These are phyloP conservation scores for Scopulariopsis brevicaulis DNA, from an alignment of 2,329 filamentous ascomycete genomes.

Conservation along the genomic window DNA sequence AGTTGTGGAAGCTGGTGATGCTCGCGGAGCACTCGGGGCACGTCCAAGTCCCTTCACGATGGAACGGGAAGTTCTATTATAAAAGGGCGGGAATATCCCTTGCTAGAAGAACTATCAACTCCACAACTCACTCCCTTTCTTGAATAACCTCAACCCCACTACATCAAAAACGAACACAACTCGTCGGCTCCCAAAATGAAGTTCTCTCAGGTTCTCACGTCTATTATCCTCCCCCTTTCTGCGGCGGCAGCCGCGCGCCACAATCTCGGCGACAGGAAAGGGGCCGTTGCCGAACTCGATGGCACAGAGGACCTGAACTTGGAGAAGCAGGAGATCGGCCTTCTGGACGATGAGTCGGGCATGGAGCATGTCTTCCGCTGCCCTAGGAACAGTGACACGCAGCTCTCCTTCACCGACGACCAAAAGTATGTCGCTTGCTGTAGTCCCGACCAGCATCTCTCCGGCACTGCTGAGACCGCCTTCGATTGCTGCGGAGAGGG, in stretches of 20 bases:
- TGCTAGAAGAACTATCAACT: neutral
- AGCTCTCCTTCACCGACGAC: neutral
- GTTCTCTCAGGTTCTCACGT: neutral
- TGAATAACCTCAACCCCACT: neutral
- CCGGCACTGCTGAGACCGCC: conserved; percentile 8
- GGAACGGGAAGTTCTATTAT: neutral
- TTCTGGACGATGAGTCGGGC: neutral
- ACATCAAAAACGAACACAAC: neutral
- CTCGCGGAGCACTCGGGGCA: no score
- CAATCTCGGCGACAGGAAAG: neutral
- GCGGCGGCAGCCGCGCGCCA: neutral
- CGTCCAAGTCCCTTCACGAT: no score
- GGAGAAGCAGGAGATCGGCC: neutral
- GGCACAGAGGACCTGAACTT: neutral
- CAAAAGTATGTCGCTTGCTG: conserved; percentile 3
- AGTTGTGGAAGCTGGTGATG: no score
- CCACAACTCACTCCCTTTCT: neutral
- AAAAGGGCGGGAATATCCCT: neutral
- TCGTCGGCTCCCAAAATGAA: neutral
- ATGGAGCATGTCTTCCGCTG: neutral
- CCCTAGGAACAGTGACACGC: neutral
- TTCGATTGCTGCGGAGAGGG: conserved; percentile 11
- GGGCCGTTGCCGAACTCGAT: neutral
- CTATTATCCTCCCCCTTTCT: neutral
- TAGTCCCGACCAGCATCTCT: conserved; percentile 4